Base-by-base conservation (phyloP, 2,329 filamentous ascomycete genomes). In the Talaromyces sp. region DNA sequence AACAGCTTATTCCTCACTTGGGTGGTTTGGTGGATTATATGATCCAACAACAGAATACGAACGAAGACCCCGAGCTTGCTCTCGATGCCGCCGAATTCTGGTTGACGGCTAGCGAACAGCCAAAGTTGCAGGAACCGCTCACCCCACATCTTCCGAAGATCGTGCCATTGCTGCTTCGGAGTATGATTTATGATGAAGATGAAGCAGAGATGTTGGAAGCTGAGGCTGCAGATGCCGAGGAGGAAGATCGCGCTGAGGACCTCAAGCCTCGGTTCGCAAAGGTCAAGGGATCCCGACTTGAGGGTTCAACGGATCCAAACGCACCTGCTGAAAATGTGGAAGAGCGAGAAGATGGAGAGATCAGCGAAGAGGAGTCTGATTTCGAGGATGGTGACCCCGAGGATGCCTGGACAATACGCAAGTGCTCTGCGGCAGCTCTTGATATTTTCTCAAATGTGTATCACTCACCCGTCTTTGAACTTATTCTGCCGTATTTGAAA, bases 21-120 rank as follows among this genome's bases (percentile, higher is more conserved):
- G 81, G 84, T 57, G 92, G 90, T 6, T 81, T 99, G 59, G 92
- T 99, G 31, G 90, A 95, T 70, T 99, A 97, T 72, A 94, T 97
- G 73, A 85, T 97, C 61, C 81, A 86, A 31, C 94, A 99, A 73
- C 94, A 99, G 74, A 86, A 88, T 73, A 88, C 88, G 64, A 77
- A 78, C 26, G 87, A 92, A 27, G 92, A 97, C 65, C 88, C 92
- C 59, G 92, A 97, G 48, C 81, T 99, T 61, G 92, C 93, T 41
- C 87, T 95, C 65, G 94, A 99, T 72, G 94, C 94, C 9, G 92
- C 94, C 5, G 94, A 99, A 74, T 99, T 99, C 72, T 99, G 95
- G 92, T 85, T 99, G 51, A 91, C 91, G 43, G 88, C 96, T 21
- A 92, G 92, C 62, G 94, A 97, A 72, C 91, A 96, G 71, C 85